phyloP scores from a whole-genome alignment of 805 yeast species.

The Candida boleticola region DNA sequence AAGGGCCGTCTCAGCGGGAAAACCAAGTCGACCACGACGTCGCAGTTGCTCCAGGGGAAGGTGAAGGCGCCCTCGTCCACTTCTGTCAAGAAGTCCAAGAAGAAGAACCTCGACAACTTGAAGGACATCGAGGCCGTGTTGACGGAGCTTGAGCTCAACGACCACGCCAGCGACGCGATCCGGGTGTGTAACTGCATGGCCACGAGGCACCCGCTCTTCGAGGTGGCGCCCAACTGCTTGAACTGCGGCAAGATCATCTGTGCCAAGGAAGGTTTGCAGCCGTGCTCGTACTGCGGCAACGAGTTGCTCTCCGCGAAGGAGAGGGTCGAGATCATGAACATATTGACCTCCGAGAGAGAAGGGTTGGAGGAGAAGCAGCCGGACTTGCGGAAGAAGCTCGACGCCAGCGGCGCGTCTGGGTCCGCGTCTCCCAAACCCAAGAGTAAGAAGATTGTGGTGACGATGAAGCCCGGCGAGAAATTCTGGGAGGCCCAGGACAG shows the following conservation, averaged over 20 bases:
- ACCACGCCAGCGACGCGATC: slow-evolving; percentile 9
- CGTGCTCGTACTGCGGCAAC: slow-evolving; percentile 79
- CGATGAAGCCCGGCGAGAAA: slow-evolving; percentile 58
- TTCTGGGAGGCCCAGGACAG: slow-evolving; percentile 68
- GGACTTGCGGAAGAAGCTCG: background rate
- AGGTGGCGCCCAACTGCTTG: slow-evolving; percentile 88
- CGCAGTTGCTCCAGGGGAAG: slow-evolving; percentile 39
- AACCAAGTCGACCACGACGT: slow-evolving; percentile 33
- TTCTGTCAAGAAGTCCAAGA: slow-evolving; percentile 30
- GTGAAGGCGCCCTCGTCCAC: background rate
- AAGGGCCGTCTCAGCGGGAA: slow-evolving; percentile 11
- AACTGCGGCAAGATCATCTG: slow-evolving; percentile 95
- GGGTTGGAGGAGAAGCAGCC: slow-evolving; percentile 13
- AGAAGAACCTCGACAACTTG: slow-evolving; percentile 52
- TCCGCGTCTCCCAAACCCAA: slow-evolving; percentile 3
- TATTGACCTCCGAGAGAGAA: slow-evolving; percentile 54
- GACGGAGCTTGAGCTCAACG: slow-evolving; percentile 45
- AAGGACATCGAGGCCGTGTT: slow-evolving; percentile 67
- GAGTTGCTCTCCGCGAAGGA: slow-evolving; percentile 67
- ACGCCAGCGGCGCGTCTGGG: background rate
- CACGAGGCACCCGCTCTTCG: slow-evolving; percentile 81
- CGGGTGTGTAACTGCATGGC: slow-evolving; percentile 80
- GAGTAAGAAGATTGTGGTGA: slow-evolving; percentile 50
- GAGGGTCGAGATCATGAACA: slow-evolving; percentile 50
- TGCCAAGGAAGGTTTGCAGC: slow-evolving; percentile 83